Evolutionary conservation across 2,329 filamentous ascomycete genomes (phyloP).

Genomic region (Fusarium sp.): DNA sequence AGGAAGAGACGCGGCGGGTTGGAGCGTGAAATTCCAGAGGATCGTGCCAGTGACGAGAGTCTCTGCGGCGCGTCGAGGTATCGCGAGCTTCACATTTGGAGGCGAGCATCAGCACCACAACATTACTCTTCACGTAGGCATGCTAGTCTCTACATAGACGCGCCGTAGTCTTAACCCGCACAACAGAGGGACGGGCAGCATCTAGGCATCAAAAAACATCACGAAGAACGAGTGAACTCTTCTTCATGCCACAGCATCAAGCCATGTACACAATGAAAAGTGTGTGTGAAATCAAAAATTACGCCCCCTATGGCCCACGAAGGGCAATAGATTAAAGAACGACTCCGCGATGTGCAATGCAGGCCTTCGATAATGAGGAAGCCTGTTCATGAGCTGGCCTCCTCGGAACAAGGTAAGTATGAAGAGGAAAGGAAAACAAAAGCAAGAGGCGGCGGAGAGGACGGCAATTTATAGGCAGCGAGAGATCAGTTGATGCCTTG

Average conservation of each 20-base stretch:
- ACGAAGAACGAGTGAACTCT: slow-evolving; percentile 46
- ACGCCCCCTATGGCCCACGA: slow-evolving; percentile 66
- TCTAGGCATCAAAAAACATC: too few relatives aligned
- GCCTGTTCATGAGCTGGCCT: slow-evolving; percentile 61
- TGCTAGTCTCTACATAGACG: too few relatives aligned
- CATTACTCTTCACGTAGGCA: too few relatives aligned
- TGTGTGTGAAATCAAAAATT: slow-evolving; percentile 64
- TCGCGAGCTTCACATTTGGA: neutral
- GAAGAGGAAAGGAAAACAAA: slow-evolving; percentile 58
- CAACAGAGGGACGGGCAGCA: too few relatives aligned
- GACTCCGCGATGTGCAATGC: slow-evolving; percentile 69
- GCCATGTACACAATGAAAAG: slow-evolving; percentile 62
- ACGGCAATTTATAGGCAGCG: slow-evolving; percentile 52
- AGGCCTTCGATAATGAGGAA: slow-evolving; percentile 62
- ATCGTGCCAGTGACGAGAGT: too few relatives aligned
- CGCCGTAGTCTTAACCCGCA: too few relatives aligned
- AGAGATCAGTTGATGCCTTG: slow-evolving; percentile 16
- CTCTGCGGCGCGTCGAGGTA: neutral
- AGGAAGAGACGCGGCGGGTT: too few relatives aligned
- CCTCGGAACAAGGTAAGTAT: slow-evolving; percentile 68
- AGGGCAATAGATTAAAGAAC: slow-evolving; percentile 64
- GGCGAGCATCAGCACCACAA: too few relatives aligned
- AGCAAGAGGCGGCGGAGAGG: slow-evolving; percentile 7
- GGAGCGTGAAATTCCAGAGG: too few relatives aligned
- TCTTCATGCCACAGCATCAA: slow-evolving; percentile 59